These are phyloP conservation scores for Penicillium italicum DNA, from an alignment of 2,329 filamentous ascomycete genomes.

Conservation along the genomic window DNA sequence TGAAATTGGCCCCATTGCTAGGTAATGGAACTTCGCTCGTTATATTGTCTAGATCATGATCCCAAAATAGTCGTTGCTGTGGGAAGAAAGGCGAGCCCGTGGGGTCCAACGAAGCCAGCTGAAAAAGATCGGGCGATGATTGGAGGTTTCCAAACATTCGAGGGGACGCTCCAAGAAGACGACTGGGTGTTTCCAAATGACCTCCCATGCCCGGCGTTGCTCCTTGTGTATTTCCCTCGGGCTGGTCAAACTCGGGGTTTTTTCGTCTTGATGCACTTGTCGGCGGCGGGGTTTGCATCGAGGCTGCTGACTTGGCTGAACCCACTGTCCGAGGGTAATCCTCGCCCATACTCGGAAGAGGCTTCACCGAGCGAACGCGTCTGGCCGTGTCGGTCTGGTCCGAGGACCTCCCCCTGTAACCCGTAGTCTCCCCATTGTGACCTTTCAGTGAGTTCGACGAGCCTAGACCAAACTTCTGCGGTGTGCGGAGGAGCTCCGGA, in stretches of 20 bases:
- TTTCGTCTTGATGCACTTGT: slow-evolving; percentile 55
- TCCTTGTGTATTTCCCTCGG: slow-evolving; percentile 21
- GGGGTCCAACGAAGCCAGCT: slow-evolving; percentile 50
- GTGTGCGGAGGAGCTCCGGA: slow-evolving; percentile 44
- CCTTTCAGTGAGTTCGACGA: slow-evolving; percentile 29
- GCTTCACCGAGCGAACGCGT: slow-evolving; percentile 30
- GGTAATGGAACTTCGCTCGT: slow-evolving; percentile 16
- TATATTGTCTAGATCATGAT: slow-evolving; percentile 36
- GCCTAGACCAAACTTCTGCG: slow-evolving; percentile 38
- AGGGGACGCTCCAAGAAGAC: slow-evolving; percentile 44
- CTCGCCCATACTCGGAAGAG: slow-evolving; percentile 25
- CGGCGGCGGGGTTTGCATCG: slow-evolving; percentile 61
- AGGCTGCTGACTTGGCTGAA: slow-evolving; percentile 43
- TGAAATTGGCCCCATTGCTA: slow-evolving; percentile 12
- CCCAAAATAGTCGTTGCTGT: slow-evolving; percentile 52
- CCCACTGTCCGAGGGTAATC: slow-evolving; percentile 34
- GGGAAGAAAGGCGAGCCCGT: slow-evolving; percentile 56
- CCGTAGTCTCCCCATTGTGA: slow-evolving; percentile 9
- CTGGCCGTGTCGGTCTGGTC: slow-evolving; percentile 36
- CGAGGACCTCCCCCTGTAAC: slow-evolving; percentile 21
- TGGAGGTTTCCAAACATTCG: slow-evolving; percentile 53
- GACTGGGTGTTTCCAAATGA: slow-evolving; percentile 46
- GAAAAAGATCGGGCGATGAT: slow-evolving; percentile 57
- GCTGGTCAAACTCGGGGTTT: slow-evolving; percentile 33
- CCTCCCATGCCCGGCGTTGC: slow-evolving; percentile 21